A percentile compares a stretch with the other conserved stretches of the same genome.
Evolutionary conservation across 2,329 filamentous ascomycete species (phyloP).

Genomic region (Coniella vitis): DNA sequence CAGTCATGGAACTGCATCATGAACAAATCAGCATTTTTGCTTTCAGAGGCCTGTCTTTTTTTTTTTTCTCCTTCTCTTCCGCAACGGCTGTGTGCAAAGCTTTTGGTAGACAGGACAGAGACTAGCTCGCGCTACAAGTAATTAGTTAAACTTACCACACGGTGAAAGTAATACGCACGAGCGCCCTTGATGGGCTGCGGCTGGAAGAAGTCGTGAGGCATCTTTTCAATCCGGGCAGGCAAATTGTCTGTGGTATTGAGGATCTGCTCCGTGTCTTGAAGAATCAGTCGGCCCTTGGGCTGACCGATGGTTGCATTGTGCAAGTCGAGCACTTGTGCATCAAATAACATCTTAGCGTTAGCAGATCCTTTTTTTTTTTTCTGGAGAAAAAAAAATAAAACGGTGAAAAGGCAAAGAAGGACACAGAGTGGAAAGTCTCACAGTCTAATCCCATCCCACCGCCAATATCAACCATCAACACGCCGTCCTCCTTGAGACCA

Average conservation of each 20-base stretch:
- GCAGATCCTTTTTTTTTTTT: not conserved
- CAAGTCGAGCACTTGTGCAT: not conserved
- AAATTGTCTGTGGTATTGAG: not conserved
- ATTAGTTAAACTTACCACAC: constrained; percentile 21
- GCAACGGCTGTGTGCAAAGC: no score
- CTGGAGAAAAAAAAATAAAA: not conserved
- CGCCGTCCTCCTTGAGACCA: not conserved
- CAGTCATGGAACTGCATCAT: constrained; percentile 32
- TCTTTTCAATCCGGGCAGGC: constrained; percentile 6
- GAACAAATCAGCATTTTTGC: no score
- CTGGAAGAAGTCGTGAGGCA: constrained; percentile 23
- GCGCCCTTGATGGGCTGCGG: constrained; percentile 23
- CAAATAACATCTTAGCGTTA: not conserved
- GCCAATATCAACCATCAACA: constrained; percentile 2
- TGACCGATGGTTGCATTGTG: not conserved
- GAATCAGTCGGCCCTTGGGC: not conserved
- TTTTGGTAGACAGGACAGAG: no score
- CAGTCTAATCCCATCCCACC: constrained; percentile 4
- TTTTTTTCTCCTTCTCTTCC: no score
- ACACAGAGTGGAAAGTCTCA: not conserved
- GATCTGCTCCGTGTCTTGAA: not conserved
- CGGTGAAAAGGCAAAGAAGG: not conserved
- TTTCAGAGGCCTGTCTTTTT: no score
- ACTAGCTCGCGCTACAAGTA: not conserved
- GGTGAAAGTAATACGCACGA: constrained; percentile 31